phyloP scores from a whole-genome alignment of 805 yeast species.

The Candida silvicultrix region DNA sequence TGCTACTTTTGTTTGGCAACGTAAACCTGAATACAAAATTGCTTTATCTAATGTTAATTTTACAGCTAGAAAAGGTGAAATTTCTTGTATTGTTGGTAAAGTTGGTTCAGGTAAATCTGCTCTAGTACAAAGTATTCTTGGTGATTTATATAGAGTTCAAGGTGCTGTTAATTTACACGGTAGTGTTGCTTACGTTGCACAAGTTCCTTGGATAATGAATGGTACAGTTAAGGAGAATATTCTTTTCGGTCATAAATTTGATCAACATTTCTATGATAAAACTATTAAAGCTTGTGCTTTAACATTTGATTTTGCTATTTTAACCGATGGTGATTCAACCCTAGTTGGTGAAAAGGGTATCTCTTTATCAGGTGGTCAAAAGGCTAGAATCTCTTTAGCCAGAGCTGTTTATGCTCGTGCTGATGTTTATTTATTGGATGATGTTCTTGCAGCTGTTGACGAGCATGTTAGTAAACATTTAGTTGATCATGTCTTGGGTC shows the following conservation, averaged over 20 bases:
- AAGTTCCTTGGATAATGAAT: slow-evolving; percentile 96
- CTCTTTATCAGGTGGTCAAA: slow-evolving; percentile 95
- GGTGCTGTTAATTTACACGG: slow-evolving; percentile 76
- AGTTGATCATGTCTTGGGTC: slow-evolving; percentile 76
- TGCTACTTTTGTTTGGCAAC: slow-evolving; percentile 76
- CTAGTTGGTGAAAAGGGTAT: slow-evolving; percentile 97
- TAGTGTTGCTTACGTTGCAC: slow-evolving; percentile 82
- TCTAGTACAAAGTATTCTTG: slow-evolving; percentile 69
- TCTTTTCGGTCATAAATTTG: slow-evolving; percentile 81
- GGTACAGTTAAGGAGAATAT: slow-evolving; percentile 90
- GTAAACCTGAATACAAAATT: slow-evolving; percentile 61
- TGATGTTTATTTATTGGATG: slow-evolving; percentile 86
- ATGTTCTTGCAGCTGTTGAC: slow-evolving; percentile 93
- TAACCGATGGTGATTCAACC: slow-evolving; percentile 88
- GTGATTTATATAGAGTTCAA: slow-evolving; percentile 70
- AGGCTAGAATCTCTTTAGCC: slow-evolving; percentile 90
- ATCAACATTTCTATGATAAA: slow-evolving; percentile 70
- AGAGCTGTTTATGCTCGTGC: slow-evolving; percentile 95
- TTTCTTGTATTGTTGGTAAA: slow-evolving; percentile 80
- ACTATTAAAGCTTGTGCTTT: slow-evolving; percentile 89
- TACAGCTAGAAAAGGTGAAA: slow-evolving; percentile 63
- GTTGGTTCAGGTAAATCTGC: slow-evolving; percentile 93
- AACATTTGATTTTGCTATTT: slow-evolving; percentile 63
- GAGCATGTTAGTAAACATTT: slow-evolving; percentile 92
- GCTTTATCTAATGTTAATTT: slow-evolving; percentile 62